Base-by-base conservation (phyloP, 768 basidiomycete genomes). In the Suillus fuscotomentosus region DNA sequence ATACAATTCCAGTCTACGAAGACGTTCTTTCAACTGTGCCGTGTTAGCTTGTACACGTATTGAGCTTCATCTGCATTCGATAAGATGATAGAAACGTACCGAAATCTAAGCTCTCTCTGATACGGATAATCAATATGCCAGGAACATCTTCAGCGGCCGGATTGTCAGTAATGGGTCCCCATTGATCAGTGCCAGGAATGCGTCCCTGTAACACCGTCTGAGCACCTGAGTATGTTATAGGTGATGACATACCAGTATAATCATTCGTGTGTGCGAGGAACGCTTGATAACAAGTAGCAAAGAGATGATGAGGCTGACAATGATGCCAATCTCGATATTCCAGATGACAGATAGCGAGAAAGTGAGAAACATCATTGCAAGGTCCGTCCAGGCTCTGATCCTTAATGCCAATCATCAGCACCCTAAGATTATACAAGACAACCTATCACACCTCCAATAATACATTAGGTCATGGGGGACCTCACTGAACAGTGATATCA, bases 341-440 rank as follows among this genome's bases (percentile, higher is more conserved):
- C 94, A 95, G 27, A 97, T 75, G 62, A 97, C 87, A 2, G 94
- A 95, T 61, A 93, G 85, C 66, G 89, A 70, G 76, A 99, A 97
- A 0, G 97, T 98, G 60, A 95, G 83, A 24, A 81, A 78, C 91
- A 98, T 95, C 71, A 99, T 85, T 6, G 85, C 78, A 56, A 97
- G 81, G 73, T 99, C 97, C 43, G 87, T 86, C 92, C 94, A 96
- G n/a, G 97, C 92, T n/a, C 85, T 72, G 85, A 97, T 94, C 70
- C 91, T 91, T 66, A 8, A 27, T 71, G 38, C 60, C 24, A 41
- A n/a, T n/a, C 15, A 3, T 64, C 38, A 24, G 47, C 17, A 50
- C 57, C 41, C 11, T 13, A 7, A 11, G 11, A 9, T 27, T 36
- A 8, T 42, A 51, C 14, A 59, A 62, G 39, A 55, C 56, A 34